These are phyloP conservation scores for Neoboletus subvelutipes DNA, from an alignment of 768 basidiomycete species.

Conservation along the genomic window DNA sequence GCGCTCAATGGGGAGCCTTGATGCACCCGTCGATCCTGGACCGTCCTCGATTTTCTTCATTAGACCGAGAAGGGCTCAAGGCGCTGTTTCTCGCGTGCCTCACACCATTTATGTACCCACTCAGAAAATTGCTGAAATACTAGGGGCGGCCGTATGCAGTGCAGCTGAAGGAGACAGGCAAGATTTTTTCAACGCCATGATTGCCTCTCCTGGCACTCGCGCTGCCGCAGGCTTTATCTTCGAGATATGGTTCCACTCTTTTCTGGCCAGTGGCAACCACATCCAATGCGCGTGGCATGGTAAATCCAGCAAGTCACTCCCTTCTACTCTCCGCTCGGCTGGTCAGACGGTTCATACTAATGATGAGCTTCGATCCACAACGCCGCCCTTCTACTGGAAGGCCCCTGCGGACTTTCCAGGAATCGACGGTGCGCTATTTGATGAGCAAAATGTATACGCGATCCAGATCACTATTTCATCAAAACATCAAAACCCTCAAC, in stretches of 20 bases:
- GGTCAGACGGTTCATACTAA: background rate
- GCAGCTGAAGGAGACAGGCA: constrained; percentile 2
- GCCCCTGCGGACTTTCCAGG: background rate
- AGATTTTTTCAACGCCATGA: constrained; percentile 3
- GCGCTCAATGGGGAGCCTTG: background rate
- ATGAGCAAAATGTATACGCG: too few relatives aligned
- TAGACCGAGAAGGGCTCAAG: background rate
- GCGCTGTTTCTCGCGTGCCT: background rate
- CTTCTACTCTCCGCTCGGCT: background rate
- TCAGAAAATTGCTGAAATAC: background rate
- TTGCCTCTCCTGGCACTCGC: background rate
- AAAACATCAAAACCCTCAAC: background rate
- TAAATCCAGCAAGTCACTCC: background rate
- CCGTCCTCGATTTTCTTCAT: constrained; percentile 4
- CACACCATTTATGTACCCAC: constrained; percentile 2
- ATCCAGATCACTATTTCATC: too few relatives aligned
- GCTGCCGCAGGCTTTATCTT: constrained; percentile 1
- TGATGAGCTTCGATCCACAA: background rate
- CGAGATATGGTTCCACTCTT: constrained; percentile 3
- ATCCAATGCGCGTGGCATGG: constrained; percentile 1
- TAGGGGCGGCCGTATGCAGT: background rate
- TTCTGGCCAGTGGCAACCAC: background rate
- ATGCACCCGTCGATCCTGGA: background rate
- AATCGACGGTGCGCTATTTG: too few relatives aligned
- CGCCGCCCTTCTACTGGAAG: constrained; percentile 3